These are phyloP conservation scores for Porpolomopsis calyptriformis DNA, from an alignment of 768 basidiomycete species.

Conservation along the genomic window DNA sequence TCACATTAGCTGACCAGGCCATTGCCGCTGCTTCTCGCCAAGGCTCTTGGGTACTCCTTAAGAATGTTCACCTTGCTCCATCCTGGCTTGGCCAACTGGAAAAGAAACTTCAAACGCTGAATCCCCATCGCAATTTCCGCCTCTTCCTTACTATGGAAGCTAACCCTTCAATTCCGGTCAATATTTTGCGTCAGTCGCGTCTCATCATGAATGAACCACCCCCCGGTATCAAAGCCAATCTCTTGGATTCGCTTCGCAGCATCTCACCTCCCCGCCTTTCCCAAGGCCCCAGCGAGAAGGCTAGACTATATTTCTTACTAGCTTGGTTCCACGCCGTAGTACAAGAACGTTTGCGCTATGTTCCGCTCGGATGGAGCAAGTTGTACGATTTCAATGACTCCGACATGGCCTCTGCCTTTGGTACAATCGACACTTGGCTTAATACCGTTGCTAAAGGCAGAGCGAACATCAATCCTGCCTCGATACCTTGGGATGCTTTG, in stretches of 20 bases:
- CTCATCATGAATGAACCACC: constrained; percentile 99
- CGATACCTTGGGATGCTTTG: constrained; percentile 94
- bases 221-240: constrained; percentile 92
- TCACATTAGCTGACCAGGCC: constrained; percentile 89
- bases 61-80: constrained; percentile 94
- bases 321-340: constrained; percentile 99
- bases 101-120: constrained; percentile 89
- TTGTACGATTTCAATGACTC: constrained; percentile 98
- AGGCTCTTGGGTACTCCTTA: constrained; percentile 93
- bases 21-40: constrained; percentile 86
- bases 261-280: constrained; percentile 63
- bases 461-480: constrained; percentile 83
- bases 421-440: constrained; percentile 89
- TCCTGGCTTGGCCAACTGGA: constrained; percentile 94
- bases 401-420: constrained; percentile 87
- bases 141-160: constrained; percentile 98
- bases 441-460: constrained; percentile 70
- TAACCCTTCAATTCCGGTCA: constrained; percentile 88
- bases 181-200: constrained; percentile 90
- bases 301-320: constrained; percentile 87
- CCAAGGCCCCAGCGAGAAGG: constrained; percentile 87
- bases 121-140: constrained; percentile 84
- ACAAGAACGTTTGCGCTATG: constrained; percentile 93
- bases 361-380: constrained; percentile 94
- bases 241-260: constrained; percentile 76